Percentiles rank a stretch among this genome's conserved stretches.
These are phyloP conservation scores for Yamadazyma ubonensis DNA, from an alignment of 805 yeast species.

Conservation along the genomic window DNA sequence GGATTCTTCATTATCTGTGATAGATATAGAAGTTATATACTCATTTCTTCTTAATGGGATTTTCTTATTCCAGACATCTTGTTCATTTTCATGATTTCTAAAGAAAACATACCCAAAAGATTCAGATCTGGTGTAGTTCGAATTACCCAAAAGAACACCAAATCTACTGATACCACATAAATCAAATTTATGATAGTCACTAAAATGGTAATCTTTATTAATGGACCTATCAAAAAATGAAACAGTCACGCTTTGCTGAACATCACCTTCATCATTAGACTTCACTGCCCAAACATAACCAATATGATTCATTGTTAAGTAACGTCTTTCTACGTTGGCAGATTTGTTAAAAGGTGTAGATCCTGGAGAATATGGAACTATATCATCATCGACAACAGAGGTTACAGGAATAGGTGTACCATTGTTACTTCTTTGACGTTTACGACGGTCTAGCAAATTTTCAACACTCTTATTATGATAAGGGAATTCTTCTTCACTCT, in stretches of 20 bases:
- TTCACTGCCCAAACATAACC: constrained; percentile 84
- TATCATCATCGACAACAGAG: constrained; percentile 16
- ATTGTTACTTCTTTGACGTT: constrained; percentile 22
- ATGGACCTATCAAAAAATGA: constrained; percentile 78
- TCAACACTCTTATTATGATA: constrained; percentile 26
- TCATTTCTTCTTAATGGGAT: constrained; percentile 56
- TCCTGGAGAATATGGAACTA: constrained; percentile 79
- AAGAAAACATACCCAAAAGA: constrained; percentile 44
- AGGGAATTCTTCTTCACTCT: constrained; percentile 20
- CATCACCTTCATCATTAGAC: constrained; percentile 14
- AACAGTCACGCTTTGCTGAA: constrained; percentile 71
- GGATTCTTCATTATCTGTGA: constrained; percentile 41
- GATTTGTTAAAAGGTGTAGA: constrained; percentile 59
- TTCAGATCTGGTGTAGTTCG: constrained; percentile 25
- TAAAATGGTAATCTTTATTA: constrained; percentile 81
- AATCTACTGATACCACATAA: constrained; percentile 67
- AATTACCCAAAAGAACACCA: constrained; percentile 60
- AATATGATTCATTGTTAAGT: constrained; percentile 71
- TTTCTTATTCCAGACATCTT: constrained; percentile 69
- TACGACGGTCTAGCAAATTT: constrained; percentile 18
- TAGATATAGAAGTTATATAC: constrained; percentile 62
- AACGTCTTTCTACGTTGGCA: constrained; percentile 56
- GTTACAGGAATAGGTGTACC: constrained; percentile 1
- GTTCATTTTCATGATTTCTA: constrained; percentile 65
- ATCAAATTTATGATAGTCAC: constrained; percentile 70